These are phyloP conservation scores for Magnolia officinalis DNA, from an alignment of 164 flowering plant species.

Conservation along the genomic window DNA sequence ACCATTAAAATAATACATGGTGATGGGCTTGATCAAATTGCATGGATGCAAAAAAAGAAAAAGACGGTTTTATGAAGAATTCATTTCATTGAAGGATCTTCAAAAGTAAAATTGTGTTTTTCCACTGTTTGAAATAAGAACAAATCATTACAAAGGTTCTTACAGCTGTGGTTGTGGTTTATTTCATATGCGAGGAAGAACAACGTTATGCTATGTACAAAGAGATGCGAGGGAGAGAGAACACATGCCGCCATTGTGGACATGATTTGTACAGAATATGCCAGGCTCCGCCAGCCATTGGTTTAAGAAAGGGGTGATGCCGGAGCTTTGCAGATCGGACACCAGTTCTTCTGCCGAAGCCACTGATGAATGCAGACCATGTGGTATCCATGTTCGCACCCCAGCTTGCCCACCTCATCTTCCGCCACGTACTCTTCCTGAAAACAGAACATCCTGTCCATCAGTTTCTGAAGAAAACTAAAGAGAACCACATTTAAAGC, in stretches of 20 bases:
- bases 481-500: background rate
- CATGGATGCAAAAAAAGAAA: too few relatives aligned
- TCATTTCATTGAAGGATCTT: slow-evolving; percentile 6
- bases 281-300: background rate
- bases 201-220: slow-evolving; percentile 1
- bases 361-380: slow-evolving; percentile 67
- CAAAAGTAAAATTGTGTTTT: slow-evolving; percentile 6
- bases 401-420: slow-evolving; percentile 69
- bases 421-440: slow-evolving; percentile 84
- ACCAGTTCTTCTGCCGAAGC: slow-evolving; percentile 91
- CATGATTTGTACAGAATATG: slow-evolving; percentile 14
- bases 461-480: background rate
- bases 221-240: slow-evolving; percentile 2
- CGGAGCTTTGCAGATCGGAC: slow-evolving; percentile 83
- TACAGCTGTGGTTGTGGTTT: slow-evolving; percentile 16
- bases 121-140: slow-evolving; percentile 10
- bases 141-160: slow-evolving; percentile 12
- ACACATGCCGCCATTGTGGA: slow-evolving; percentile 8
- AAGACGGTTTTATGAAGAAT: too few relatives aligned
- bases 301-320: slow-evolving; percentile 33
- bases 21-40: too few relatives aligned
- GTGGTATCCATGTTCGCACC: slow-evolving; percentile 78
- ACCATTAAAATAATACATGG: too few relatives aligned
- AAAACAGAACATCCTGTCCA: slow-evolving; percentile 1
- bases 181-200: slow-evolving; percentile 7